Conservation (phyloP, 192 early-diverging fungal species). For the Funneliformis geosporum region DNA sequence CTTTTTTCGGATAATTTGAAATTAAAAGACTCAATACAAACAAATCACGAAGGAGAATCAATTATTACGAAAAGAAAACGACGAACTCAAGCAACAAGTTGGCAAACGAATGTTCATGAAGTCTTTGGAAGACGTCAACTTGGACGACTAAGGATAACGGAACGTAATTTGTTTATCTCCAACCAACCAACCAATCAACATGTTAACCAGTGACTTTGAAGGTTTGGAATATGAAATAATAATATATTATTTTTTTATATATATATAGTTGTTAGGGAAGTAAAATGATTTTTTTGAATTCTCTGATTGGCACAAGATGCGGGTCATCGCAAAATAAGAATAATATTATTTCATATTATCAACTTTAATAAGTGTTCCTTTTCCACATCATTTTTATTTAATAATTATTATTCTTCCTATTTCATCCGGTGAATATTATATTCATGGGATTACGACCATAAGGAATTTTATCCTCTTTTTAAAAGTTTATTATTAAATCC, state of each 20-base stretch:
- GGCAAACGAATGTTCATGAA: constrained; percentile 25
- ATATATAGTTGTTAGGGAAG: neutral
- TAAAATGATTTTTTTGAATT: neutral
- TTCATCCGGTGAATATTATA: too few species aligned
- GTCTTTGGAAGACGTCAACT: constrained; percentile 22
- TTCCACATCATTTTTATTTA: neutral
- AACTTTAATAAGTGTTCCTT: neutral
- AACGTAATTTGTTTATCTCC: neutral
- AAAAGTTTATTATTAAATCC: too few species aligned
- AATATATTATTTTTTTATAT: neutral
- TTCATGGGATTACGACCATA: too few species aligned
- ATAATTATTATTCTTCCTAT: too few species aligned
- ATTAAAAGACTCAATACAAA: constrained; percentile 20
- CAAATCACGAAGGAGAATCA: constrained; percentile 24
- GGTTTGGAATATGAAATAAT: neutral
- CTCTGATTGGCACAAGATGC: neutral
- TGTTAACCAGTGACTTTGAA: neutral
- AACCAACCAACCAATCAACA: neutral
- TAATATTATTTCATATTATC: neutral
- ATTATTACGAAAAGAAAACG: constrained; percentile 20
- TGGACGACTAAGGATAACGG: constrained; percentile 7
- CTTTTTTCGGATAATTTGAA: neutral
- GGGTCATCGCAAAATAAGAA: neutral
- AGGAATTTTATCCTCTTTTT: too few species aligned
- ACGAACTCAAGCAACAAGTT: constrained; percentile 29